Percentiles rank a stretch among this genome's conserved stretches.
Evolutionary conservation across 495 filamentous ascomycete species (phyloP).

Genomic region (Penicillium desertorum): DNA sequence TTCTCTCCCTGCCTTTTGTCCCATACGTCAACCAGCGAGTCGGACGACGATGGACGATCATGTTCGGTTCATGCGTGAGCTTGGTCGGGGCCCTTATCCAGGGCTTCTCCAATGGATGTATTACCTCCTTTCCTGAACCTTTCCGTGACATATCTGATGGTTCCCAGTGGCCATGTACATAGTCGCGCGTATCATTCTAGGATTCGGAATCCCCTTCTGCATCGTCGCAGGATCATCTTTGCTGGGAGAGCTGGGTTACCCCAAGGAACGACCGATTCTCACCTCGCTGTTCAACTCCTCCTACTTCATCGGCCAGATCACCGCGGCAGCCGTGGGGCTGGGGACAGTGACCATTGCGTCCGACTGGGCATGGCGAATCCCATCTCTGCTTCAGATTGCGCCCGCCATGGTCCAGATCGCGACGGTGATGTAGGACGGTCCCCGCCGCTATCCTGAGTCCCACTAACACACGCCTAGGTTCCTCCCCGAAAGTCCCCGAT

Average conservation of each 20-base stretch:
- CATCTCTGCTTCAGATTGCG: slow-evolving; percentile 56
- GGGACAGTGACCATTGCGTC: slow-evolving; percentile 56
- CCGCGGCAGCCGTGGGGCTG: slow-evolving; percentile 56
- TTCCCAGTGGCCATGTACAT: slow-evolving; percentile 59
- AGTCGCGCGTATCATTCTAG: slow-evolving; percentile 62
- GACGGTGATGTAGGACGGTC: slow-evolving; percentile 40
- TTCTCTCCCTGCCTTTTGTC: slow-evolving; percentile 60
- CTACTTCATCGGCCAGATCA: slow-evolving; percentile 62
- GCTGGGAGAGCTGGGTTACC: slow-evolving; percentile 65
- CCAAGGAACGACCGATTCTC: slow-evolving; percentile 63
- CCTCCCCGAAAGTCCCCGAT: slow-evolving; percentile 61
- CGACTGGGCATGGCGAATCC: slow-evolving; percentile 67
- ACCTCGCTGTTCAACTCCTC: slow-evolving; percentile 67
- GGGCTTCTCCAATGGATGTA: slow-evolving; percentile 37
- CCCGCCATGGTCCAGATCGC: slow-evolving; percentile 33
- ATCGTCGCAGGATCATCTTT: slow-evolving; percentile 63
- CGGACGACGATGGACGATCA: slow-evolving; percentile 58
- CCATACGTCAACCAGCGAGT: slow-evolving; percentile 55
- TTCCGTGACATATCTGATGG: slow-evolving; percentile 23
- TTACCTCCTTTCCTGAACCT: neutral
- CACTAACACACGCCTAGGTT: slow-evolving; percentile 34
- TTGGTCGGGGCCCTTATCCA: slow-evolving; percentile 59
- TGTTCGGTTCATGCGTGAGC: slow-evolving; percentile 59
- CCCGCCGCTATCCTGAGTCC: neutral
- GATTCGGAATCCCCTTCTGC: slow-evolving; percentile 63